Percentiles rank a stretch among this genome's conserved stretches.
Conservation (phyloP, 192 early-diverging fungal genomes). For the Funneliformis mosseae region DNA sequence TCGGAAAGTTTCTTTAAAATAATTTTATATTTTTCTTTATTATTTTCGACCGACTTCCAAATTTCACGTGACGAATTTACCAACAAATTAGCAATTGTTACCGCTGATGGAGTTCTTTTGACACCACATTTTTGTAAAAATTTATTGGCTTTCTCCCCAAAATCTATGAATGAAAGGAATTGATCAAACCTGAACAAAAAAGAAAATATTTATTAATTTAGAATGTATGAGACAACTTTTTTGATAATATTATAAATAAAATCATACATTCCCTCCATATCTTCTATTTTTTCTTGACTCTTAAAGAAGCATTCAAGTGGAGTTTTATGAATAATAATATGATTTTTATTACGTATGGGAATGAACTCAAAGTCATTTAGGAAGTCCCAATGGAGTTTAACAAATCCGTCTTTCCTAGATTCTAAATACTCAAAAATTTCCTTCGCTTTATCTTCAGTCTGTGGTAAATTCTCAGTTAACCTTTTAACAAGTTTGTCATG, state of each 20-base stretch:
- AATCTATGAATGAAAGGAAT: constrained; percentile 65
- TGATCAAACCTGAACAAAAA: constrained; percentile 59
- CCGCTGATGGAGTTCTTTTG: constrained; percentile 73
- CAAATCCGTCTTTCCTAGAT: constrained; percentile 62
- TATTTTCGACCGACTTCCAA: constrained; percentile 51
- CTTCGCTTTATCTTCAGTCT: constrained; percentile 47
- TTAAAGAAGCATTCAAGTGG: constrained; percentile 14
- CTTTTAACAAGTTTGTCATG: constrained; percentile 43
- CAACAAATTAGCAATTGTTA: constrained; percentile 69
- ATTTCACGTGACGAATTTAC: constrained; percentile 60
- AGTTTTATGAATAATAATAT: background rate
- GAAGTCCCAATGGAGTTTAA: constrained; percentile 51
- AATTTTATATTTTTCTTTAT: constrained; percentile 69
- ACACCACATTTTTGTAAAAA: constrained; percentile 86
- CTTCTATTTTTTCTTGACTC: background rate
- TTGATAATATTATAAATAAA: too few species aligned
- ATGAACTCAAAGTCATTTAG: constrained; percentile 63
- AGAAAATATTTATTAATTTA: background rate
- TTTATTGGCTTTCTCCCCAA: constrained; percentile 68
- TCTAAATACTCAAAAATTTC: constrained; percentile 69
- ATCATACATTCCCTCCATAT: background rate
- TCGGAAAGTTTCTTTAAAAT: constrained; percentile 50
- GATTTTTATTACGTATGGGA: constrained; percentile 45
- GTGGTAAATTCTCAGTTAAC: constrained; percentile 39
- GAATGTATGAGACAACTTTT: background rate